These are phyloP conservation scores for Oryza coarctata DNA, from an alignment of 176 grass and related monocot species.

Conservation along the genomic window DNA sequence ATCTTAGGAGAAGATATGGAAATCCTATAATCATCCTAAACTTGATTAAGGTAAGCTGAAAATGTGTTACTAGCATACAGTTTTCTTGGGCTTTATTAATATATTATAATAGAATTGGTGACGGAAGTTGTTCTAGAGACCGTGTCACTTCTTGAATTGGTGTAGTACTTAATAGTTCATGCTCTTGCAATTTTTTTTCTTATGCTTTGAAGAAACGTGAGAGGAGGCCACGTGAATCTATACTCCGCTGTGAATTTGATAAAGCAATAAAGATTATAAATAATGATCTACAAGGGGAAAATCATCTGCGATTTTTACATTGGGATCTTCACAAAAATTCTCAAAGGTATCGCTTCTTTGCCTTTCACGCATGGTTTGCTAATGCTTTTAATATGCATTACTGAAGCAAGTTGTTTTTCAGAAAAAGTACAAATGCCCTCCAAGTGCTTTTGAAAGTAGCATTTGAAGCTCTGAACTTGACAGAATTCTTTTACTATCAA, in stretches of 20 bases:
- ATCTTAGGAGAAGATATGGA: conserved; percentile 87
- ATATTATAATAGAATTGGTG: background rate
- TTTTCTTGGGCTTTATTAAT: background rate
- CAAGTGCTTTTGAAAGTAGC: conserved; percentile 76
- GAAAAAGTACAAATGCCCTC: conserved; percentile 74
- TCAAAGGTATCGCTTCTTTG: conserved; percentile 56
- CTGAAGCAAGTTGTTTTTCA: conserved; percentile 44
- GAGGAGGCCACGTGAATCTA: conserved; percentile 82
- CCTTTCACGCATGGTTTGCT: conserved; percentile 9
- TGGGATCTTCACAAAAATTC: conserved; percentile 97
- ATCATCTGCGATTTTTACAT: conserved; percentile 83
- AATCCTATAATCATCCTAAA: conserved; percentile 96
- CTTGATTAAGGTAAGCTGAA: conserved; percentile 79
- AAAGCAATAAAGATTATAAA: conserved; percentile 84
- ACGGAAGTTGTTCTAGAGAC: conserved; percentile 4
- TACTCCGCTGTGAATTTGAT: conserved; percentile 77
- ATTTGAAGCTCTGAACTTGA: conserved; percentile 72
- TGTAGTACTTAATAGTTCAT: conserved; percentile 17
- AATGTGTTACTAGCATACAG: background rate
- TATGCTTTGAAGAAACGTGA: conserved; percentile 58
- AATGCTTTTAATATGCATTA: conserved; percentile 27
- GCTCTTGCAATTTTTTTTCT: conserved; percentile 23
- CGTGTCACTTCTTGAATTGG: background rate
- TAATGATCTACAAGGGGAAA: conserved; percentile 59
- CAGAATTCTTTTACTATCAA: conserved; percentile 79